phyloP scores from a whole-genome alignment of 192 early-diverging fungal genomes.

The Coemansia sp. region DNA sequence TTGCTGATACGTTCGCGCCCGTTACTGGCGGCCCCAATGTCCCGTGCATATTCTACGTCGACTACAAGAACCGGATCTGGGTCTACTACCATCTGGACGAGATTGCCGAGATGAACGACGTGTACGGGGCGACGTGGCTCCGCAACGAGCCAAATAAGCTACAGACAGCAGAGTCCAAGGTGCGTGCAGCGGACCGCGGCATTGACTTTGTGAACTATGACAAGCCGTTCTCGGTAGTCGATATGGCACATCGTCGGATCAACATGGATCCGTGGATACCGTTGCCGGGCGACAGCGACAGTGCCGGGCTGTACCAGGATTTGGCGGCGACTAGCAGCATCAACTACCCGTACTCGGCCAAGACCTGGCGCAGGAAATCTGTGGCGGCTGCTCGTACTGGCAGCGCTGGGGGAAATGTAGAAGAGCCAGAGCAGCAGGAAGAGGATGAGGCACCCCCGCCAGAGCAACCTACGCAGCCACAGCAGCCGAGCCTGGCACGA shows the following conservation, averaged over 20 bases:
- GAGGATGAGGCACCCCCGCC: not conserved
- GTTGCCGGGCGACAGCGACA: slow-evolving; percentile 9
- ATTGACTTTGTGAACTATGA: slow-evolving; percentile 17
- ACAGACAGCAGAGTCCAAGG: slow-evolving; percentile 14
- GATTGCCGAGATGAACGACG: slow-evolving; percentile 47
- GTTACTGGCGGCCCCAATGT: slow-evolving; percentile 47
- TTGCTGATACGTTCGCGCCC: slow-evolving; percentile 44
- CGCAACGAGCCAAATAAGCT: slow-evolving; percentile 18
- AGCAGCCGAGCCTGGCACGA: not conserved
- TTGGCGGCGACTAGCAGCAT: slow-evolving; percentile 6
- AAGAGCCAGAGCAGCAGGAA: not conserved
- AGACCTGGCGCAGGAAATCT: slow-evolving; percentile 30
- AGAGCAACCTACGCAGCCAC: not conserved
- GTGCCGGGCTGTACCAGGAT: slow-evolving; percentile 1
- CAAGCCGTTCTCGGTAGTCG: slow-evolving; percentile 43
- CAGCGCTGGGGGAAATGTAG: no score
- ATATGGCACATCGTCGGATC: slow-evolving; percentile 43
- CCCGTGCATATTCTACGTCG: slow-evolving; percentile 49
- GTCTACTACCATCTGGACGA: slow-evolving; percentile 48
- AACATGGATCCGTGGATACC: slow-evolving; percentile 45
- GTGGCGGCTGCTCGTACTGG: no score
- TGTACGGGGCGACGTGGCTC: slow-evolving; percentile 47
- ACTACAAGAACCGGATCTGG: slow-evolving; percentile 50
- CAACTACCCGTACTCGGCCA: slow-evolving; percentile 39
- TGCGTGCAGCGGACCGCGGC: slow-evolving; percentile 6